phyloP scores from a whole-genome alignment of 73 alveolate genomes.

The Stentor coeruleus region DNA sequence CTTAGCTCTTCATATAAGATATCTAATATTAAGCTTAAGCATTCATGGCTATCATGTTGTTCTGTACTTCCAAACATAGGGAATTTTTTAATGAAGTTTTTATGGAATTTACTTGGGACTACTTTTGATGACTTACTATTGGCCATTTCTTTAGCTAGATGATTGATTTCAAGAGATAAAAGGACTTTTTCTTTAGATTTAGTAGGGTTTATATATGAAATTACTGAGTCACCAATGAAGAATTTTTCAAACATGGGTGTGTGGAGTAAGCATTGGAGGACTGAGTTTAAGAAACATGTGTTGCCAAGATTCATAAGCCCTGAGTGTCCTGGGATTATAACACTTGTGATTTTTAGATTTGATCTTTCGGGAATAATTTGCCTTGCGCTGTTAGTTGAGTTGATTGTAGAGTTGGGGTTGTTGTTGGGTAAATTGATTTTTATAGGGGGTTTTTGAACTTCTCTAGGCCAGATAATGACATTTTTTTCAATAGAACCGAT shows the following conservation, averaged over 20 bases:
- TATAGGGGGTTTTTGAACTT: background rate
- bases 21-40: conserved; percentile 36
- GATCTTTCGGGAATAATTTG: no score
- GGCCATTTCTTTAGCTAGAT: conserved; percentile 4
- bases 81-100: background rate
- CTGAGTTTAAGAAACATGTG: conserved; percentile 73
- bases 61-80: conserved; percentile 36
- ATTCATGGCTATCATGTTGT: conserved; percentile 57
- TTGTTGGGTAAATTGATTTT: no score
- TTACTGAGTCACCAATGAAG: conserved; percentile 8
- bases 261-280: conserved; percentile 61
- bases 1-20: conserved; percentile 31
- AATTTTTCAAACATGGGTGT: conserved; percentile 57
- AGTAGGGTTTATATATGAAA: background rate
- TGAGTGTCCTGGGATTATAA: background rate
- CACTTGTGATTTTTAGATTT: background rate
- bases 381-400: no score
- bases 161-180: background rate
- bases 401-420: no score
- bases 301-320: conserved; percentile 77
- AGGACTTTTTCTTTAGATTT: background rate
- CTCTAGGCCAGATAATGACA: conserved; percentile 4
- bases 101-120: conserved; percentile 7
- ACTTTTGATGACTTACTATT: background rate
- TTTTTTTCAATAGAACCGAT: conserved; percentile 12